These are phyloP conservation scores for Penicillium psychrofluorescens DNA, from an alignment of 495 filamentous ascomycete species.

Conservation along the genomic window DNA sequence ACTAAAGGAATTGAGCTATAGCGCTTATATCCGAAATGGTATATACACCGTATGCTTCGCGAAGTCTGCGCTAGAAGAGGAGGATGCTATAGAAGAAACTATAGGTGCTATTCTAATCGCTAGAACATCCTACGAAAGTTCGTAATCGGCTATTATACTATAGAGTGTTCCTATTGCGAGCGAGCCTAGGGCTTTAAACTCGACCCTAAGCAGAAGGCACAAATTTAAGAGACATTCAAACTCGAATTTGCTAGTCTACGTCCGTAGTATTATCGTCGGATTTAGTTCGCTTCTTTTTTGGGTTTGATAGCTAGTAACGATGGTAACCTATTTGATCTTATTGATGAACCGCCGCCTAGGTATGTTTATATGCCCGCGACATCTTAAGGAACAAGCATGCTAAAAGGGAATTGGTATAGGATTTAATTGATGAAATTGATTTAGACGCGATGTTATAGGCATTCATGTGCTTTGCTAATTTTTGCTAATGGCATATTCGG, in stretches of 20 bases:
- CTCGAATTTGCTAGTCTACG: too few species aligned
- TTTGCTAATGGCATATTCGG: too few species aligned
- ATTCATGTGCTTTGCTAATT: too few species aligned
- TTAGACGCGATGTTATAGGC: too few species aligned
- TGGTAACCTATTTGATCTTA: conserved; percentile 2
- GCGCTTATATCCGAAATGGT: conserved; percentile 2
- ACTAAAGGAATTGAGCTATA: conserved; percentile 1
- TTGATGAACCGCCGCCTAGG: not conserved
- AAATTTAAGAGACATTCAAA: too few species aligned
- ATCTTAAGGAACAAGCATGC: too few species aligned
- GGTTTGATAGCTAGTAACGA: conserved; percentile 1
- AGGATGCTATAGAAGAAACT: conserved; percentile 1
- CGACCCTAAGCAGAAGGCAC: not conserved
- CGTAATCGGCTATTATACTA: conserved; percentile 1
- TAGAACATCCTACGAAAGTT: not conserved
- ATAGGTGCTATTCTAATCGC: conserved; percentile 1
- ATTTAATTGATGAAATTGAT: too few species aligned
- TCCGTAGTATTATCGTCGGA: not conserved
- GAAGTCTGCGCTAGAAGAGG: conserved; percentile 2
- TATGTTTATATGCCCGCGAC: not conserved
- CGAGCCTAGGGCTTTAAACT: not conserved
- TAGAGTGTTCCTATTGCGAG: conserved; percentile 3
- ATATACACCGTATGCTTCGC: conserved; percentile 1
- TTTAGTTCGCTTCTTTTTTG: not conserved
- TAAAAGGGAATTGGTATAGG: too few species aligned